phyloP scores from a whole-genome alignment of 169 alveolate genomes.

The Plasmodium sp. region DNA sequence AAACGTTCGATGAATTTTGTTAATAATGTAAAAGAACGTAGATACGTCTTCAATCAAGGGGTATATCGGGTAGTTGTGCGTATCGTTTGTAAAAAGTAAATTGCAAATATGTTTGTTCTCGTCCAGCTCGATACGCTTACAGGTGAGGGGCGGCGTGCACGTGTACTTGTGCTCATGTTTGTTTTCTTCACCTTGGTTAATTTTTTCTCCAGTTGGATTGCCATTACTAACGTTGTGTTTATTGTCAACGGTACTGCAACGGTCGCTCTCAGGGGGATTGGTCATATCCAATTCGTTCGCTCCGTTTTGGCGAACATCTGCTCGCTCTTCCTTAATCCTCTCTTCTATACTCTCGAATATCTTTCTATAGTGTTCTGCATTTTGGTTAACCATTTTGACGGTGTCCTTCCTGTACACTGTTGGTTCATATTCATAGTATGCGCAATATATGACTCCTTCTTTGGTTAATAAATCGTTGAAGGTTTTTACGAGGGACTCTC shows the following conservation, averaged over 20 bases:
- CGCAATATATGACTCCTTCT: constrained; percentile 65
- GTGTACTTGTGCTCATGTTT: background rate
- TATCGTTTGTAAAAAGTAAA: constrained; percentile 63
- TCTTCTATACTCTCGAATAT: constrained; percentile 52
- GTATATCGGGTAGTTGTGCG: constrained; percentile 65
- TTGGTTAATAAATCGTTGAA: constrained; percentile 36
- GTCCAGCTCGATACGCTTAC: background rate
- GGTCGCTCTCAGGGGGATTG: background rate
- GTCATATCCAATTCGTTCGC: background rate
- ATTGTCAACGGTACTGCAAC: background rate
- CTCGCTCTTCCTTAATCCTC: background rate
- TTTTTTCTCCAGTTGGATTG: background rate
- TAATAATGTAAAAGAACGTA: constrained; percentile 54
- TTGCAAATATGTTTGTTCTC: constrained; percentile 29
- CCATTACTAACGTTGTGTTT: background rate
- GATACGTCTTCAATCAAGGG: constrained; percentile 73
- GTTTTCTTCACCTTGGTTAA: background rate
- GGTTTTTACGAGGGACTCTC: background rate
- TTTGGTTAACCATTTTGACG: constrained; percentile 41
- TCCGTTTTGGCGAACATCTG: background rate
- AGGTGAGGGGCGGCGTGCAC: background rate
- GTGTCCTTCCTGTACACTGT: constrained; percentile 54
- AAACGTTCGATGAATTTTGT: constrained; percentile 24
- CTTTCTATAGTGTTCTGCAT: constrained; percentile 15
- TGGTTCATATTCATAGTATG: constrained; percentile 71